Base-by-base conservation (phyloP, 495 filamentous ascomycete species). In the Podospora pseudoanserina region DNA sequence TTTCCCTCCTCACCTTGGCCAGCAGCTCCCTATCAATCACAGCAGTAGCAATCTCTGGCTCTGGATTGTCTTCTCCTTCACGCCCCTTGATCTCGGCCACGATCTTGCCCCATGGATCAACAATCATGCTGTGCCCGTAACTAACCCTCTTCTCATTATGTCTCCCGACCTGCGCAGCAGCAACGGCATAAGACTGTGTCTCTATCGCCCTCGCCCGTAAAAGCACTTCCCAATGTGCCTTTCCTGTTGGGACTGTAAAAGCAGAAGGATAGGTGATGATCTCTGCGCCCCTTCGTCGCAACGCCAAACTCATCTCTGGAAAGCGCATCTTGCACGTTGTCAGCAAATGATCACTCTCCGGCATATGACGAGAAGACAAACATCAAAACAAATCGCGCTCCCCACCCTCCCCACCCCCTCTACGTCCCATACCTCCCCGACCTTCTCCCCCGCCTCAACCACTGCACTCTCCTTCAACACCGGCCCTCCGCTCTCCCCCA, bases 111-210 rank as follows among this genome's bases (percentile, higher is more conserved):
- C 94, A 97, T 0, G 94, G 94, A 72, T 90, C 88, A 19, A 97
- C 84, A 53, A 97, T 89, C 84, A 96, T 89, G 61, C 92, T 91
- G 77, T 94, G 90, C 0, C 95, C 95, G 78, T 96, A 97, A 80
- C 92, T 96, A 28, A 82, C 81, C 60, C 94, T 80, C 75, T 88
- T 90, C 72, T 90, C 89, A 74, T 92, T 93, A 77, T 99, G 94
- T 19, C 56, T 65, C 0, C 75, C 75, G 2, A 34, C 65, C 75
- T 97, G 94, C 3, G 95, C 95, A 0, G 95, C 91, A 15, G 94
- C 94, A 67, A 98, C 78, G 13, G 97, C 90, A 81, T 90, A 98
- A 3, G 85, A 83, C 75, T 97, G 93, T 0, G 90, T 94, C 79
- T 98, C 95, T 64, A 98, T 92, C 9, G 94, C 95, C 63, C 94